phyloP scores from a whole-genome alignment of 2,329 filamentous ascomycete genomes.

The Aureobasidium sp. region DNA sequence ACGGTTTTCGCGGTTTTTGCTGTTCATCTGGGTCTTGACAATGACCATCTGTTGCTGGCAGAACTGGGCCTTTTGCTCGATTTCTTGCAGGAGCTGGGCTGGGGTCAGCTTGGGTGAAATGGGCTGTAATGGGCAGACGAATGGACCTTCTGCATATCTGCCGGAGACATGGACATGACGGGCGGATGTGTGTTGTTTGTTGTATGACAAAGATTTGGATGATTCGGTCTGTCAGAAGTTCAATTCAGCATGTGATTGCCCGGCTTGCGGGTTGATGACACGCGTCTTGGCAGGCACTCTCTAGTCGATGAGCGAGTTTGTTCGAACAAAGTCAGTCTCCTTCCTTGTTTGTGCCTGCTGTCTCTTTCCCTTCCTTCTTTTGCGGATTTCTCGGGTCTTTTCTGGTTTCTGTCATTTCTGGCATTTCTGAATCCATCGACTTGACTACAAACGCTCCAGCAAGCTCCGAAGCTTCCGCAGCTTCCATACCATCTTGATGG shows the following conservation, averaged over 20 bases:
- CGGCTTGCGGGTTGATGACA: not conserved
- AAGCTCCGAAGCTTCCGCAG: not conserved
- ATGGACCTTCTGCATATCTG: slow-evolving; percentile 82
- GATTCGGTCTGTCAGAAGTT: no score
- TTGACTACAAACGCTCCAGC: not conserved
- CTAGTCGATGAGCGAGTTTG: not conserved
- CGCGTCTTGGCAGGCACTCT: not conserved
- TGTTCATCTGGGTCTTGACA: slow-evolving; percentile 72
- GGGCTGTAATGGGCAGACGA: not conserved
- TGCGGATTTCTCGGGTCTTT: not conserved
- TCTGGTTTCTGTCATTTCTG: not conserved
- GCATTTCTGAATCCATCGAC: not conserved
- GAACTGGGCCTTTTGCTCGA: slow-evolving; percentile 78
- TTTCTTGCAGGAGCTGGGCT: slow-evolving; percentile 79
- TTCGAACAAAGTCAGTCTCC: not conserved
- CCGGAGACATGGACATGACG: slow-evolving; percentile 65
- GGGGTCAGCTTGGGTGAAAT: not conserved
- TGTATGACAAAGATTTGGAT: not conserved
- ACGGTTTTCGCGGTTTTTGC: slow-evolving; percentile 81
- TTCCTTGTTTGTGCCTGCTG: not conserved
- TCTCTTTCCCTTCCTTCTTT: not conserved
- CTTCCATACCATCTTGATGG: slow-evolving; percentile 16
- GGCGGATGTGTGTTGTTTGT: not conserved
- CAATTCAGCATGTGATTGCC: slow-evolving; percentile 8
- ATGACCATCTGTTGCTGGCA: slow-evolving; percentile 89